phyloP scores from a whole-genome alignment of 495 filamentous ascomycete genomes.

The Penicillium ochrochloron region DNA sequence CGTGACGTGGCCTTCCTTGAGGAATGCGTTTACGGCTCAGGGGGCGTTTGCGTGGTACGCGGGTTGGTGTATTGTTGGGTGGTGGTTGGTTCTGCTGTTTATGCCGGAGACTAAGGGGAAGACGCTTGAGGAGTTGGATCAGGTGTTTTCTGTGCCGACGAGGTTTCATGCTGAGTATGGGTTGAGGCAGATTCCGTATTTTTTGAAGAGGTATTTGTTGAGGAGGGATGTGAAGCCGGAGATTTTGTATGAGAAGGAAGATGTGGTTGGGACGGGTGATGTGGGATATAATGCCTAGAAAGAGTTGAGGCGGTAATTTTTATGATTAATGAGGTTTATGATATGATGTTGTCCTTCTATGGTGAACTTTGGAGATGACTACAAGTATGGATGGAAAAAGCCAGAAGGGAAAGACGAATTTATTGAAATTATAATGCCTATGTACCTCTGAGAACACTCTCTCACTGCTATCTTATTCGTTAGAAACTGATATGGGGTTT shows the following conservation, averaged over 20 bases:
- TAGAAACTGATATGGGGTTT: too few species aligned
- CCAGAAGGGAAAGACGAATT: too few species aligned
- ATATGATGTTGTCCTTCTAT: neutral
- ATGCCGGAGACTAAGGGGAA: constrained; percentile 57
- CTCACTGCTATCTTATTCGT: too few species aligned
- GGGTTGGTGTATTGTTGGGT: constrained; percentile 54
- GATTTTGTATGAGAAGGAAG: constrained; percentile 46
- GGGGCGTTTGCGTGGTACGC: constrained; percentile 65
- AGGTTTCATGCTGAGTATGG: constrained; percentile 51
- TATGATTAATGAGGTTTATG: neutral
- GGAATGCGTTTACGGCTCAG: constrained; percentile 49
- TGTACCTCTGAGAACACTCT: too few species aligned
- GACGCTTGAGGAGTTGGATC: constrained; percentile 52
- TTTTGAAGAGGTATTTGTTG: constrained; percentile 53
- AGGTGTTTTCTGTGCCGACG: constrained; percentile 57
- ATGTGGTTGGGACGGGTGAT: constrained; percentile 24
- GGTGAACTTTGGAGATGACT: too few species aligned
- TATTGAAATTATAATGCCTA: too few species aligned
- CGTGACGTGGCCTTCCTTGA: constrained; percentile 63
- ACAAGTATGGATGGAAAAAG: too few species aligned
- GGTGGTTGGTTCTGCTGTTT: constrained; percentile 52
- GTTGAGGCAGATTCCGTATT: constrained; percentile 51
- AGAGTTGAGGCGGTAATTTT: neutral
- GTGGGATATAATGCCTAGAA: constrained; percentile 35
- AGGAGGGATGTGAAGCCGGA: constrained; percentile 39